Evolutionary conservation across 1,139 yeast species (phyloP), one percentile per base, ranked within the genome.

Genomic region (Taphrina pruni): DNA sequence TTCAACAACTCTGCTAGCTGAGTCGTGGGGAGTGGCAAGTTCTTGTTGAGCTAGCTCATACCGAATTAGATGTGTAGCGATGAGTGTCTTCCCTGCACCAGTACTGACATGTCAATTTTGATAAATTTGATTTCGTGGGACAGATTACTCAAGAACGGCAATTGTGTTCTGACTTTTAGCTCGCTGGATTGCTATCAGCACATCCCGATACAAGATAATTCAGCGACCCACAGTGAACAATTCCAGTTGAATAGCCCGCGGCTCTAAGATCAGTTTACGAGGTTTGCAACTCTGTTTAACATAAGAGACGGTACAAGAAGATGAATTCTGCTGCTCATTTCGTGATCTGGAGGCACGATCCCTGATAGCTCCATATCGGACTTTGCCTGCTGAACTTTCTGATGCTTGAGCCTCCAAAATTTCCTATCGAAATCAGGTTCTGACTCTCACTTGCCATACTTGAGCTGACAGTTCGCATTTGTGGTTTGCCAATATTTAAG

Each of bases 311-410:
- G 41, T 6, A 11, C 21, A 32, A 11, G 6, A 8, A 14, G n/a
- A n/a, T 35, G 41, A 26, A n/a, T 62, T 62, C 35, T 52, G 66
- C 1, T 17, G 5, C 9, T 52, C n/a, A 35, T 45, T 45, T 20
- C 62, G 62, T 8, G 20, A 43, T 45, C 21, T 17, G 12, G 61
- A 35, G 50, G 58, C 69, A 35, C 57, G 17, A 32, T 52, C 65
- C 72, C 78, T 2, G 76, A 78, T 20, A 74, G 77, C 2, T 71
- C 77, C 4, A 78, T 81, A 2, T 78, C 79, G 0, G n/a, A 74
- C 75, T 2, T 72, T 73, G 9, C 70, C 71, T 8, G 66, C 70
- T n/a, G 73, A 77, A 0, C 69, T 72, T 0, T 72, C 75, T 2
- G 71, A 74, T 7, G 67, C 72, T 2, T 71, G 74, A 14, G 41